Evolutionary conservation across 2,329 filamentous ascomycete species (phyloP).

Genomic region (Cercospora sojina): DNA sequence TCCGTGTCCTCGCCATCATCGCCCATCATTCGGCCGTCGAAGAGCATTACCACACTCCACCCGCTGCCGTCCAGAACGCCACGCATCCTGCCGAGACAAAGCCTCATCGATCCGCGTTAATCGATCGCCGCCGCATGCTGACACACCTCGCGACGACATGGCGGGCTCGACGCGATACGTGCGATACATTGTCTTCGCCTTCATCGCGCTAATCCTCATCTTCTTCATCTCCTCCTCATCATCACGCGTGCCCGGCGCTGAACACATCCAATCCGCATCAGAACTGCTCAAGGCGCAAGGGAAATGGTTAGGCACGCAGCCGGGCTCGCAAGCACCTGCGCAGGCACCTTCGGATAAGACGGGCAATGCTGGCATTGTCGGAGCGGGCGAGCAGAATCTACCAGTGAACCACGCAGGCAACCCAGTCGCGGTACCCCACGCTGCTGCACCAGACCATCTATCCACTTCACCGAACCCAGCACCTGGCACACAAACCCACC

Average conservation of each 20-base stretch:
- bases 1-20: background rate
- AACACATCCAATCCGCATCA: slow-evolving; percentile 36
- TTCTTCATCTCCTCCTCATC: slow-evolving; percentile 75
- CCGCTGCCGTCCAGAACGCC: background rate
- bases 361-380: slow-evolving; percentile 13
- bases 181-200: slow-evolving; percentile 72
- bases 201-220: slow-evolving; percentile 76
- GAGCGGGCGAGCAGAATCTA: slow-evolving; percentile 17
- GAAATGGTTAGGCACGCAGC: slow-evolving; percentile 30
- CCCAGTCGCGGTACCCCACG: slow-evolving; percentile 19
- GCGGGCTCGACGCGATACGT: slow-evolving; percentile 70
- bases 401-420: slow-evolving; percentile 14
- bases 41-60: background rate
- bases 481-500: slow-evolving; percentile 31
- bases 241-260: slow-evolving; percentile 38
- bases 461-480: slow-evolving; percentile 37
- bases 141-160: slow-evolving; percentile 46
- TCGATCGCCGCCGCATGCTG: slow-evolving; percentile 7
- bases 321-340: slow-evolving; percentile 11
- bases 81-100: background rate
- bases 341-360: slow-evolving; percentile 13
- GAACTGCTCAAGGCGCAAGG: slow-evolving; percentile 40
- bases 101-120: background rate
- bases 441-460: slow-evolving; percentile 3
- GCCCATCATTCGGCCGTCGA: background rate